Evolutionary conservation across 495 filamentous ascomycete species (phyloP).

Genomic region (Podospora sp.): DNA sequence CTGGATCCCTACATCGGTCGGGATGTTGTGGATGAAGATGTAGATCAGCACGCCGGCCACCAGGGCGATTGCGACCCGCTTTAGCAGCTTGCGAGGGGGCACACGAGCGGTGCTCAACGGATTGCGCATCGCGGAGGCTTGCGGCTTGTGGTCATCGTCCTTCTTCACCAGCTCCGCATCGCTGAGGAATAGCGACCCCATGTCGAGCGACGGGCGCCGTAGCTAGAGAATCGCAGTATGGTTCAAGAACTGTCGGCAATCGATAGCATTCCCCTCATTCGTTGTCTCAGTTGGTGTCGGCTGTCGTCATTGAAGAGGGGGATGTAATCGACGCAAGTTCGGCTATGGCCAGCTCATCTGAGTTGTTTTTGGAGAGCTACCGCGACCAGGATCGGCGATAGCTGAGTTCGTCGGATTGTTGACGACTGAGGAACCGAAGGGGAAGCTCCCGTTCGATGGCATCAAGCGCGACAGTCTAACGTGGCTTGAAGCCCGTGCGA

Average conservation of each 20-base stretch:
- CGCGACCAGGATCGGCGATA: neutral
- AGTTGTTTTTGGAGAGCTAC: neutral
- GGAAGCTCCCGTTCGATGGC: neutral
- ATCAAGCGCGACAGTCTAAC: slow-evolving; percentile 10
- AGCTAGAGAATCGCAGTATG: neutral
- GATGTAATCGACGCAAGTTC: neutral
- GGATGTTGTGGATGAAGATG: slow-evolving; percentile 49
- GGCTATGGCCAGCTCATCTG: neutral
- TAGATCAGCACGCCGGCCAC: slow-evolving; percentile 39
- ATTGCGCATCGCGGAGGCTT: slow-evolving; percentile 23
- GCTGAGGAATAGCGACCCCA: slow-evolving; percentile 45
- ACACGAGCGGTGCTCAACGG: slow-evolving; percentile 37
- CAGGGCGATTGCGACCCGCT: slow-evolving; percentile 40
- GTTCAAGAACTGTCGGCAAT: neutral
- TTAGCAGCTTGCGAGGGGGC: slow-evolving; percentile 41
- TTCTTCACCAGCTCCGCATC: slow-evolving; percentile 53
- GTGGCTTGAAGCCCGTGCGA: slow-evolving; percentile 16
- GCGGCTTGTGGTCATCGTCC: slow-evolving; percentile 52
- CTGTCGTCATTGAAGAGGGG: neutral
- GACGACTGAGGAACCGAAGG: neutral
- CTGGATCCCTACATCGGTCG: slow-evolving; percentile 36
- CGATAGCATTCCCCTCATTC: neutral
- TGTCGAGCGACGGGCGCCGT: slow-evolving; percentile 28
- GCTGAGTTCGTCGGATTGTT: neutral
- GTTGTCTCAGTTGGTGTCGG: neutral